These are phyloP conservation scores for Pseudocercospora musae DNA, from an alignment of 2,329 filamentous ascomycete genomes.

Conservation along the genomic window DNA sequence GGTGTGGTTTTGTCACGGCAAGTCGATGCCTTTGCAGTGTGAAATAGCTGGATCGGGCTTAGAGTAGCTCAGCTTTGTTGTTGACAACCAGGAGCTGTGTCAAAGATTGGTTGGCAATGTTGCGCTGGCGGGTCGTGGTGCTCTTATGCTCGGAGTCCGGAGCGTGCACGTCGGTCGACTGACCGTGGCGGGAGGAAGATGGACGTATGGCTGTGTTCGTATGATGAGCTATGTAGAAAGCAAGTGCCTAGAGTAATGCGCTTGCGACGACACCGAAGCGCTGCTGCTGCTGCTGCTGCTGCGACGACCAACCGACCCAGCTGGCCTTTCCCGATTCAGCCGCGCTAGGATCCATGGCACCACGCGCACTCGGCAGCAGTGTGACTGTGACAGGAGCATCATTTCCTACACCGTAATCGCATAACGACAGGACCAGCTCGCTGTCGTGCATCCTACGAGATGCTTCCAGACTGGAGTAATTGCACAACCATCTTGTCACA, in stretches of 20 bases:
- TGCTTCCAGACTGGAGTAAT: too few species aligned
- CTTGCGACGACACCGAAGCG: not conserved
- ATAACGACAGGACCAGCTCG: not conserved
- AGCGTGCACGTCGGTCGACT: not conserved
- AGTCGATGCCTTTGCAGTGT: not conserved
- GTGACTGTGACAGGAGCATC: not conserved
- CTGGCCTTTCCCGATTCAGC: not conserved
- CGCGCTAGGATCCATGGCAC: not conserved
- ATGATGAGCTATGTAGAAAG: not conserved
- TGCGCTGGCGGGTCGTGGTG: not conserved
- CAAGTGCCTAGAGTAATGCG: conserved; percentile 3
- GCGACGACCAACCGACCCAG: not conserved
- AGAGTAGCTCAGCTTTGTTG: not conserved
- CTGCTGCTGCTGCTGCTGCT: not conserved
- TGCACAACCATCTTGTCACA: too few species aligned
- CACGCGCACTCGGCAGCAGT: not conserved
- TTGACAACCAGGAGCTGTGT: not conserved
- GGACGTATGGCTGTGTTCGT: not conserved
- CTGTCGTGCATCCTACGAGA: not conserved
- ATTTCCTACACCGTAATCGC: not conserved
- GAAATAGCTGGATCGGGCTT: not conserved
- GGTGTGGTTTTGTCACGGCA: conserved; percentile 5
- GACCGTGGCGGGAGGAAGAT: not conserved
- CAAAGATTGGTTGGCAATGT: not conserved
- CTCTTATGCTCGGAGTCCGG: not conserved